phyloP scores from a whole-genome alignment of 805 yeast genomes.

The Nakazawaea wyomingensis region DNA sequence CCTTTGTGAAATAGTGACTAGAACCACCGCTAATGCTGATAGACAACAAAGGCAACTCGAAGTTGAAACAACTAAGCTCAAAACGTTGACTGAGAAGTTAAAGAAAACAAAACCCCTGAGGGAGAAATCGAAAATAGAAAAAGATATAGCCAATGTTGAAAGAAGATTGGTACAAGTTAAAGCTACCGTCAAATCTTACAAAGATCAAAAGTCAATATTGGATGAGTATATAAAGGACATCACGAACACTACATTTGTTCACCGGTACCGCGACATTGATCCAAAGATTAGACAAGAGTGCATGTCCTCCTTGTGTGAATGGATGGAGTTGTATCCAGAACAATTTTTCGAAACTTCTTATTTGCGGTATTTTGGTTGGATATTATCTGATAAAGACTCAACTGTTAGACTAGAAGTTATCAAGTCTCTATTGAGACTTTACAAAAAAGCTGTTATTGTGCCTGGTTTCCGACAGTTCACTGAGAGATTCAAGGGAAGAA shows the following conservation, averaged over 20 bases:
- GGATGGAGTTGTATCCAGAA: slow-evolving; percentile 72
- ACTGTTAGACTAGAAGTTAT: slow-evolving; percentile 63
- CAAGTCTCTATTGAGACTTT: slow-evolving; percentile 43
- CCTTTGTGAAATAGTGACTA: slow-evolving; percentile 46
- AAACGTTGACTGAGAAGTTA: slow-evolving; percentile 22
- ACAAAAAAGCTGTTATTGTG: slow-evolving; percentile 34
- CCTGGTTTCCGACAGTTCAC: slow-evolving; percentile 74
- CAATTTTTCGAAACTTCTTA: slow-evolving; percentile 63
- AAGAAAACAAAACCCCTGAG: slow-evolving; percentile 19
- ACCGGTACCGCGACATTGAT: slow-evolving; percentile 78
- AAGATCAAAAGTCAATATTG: slow-evolving; percentile 45
- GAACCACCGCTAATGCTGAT: slow-evolving; percentile 31
- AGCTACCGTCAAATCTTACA: slow-evolving; percentile 34
- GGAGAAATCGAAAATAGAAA: slow-evolving; percentile 26
- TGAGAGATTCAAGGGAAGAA: slow-evolving; percentile 60
- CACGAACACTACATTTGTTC: slow-evolving; percentile 60
- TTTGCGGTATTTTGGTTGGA: slow-evolving; percentile 79
- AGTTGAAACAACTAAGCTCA: slow-evolving; percentile 28
- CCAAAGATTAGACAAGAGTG: slow-evolving; percentile 68
- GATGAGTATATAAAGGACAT: slow-evolving; percentile 60
- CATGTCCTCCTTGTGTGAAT: slow-evolving; percentile 52
- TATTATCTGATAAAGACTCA: slow-evolving; percentile 64
- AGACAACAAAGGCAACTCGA: slow-evolving; percentile 40
- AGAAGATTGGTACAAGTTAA: slow-evolving; percentile 43
- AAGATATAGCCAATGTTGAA: slow-evolving; percentile 27